Evolutionary conservation across 2,329 filamentous ascomycete species (phyloP).

Genomic region (Drechslerella coelobrocha): DNA sequence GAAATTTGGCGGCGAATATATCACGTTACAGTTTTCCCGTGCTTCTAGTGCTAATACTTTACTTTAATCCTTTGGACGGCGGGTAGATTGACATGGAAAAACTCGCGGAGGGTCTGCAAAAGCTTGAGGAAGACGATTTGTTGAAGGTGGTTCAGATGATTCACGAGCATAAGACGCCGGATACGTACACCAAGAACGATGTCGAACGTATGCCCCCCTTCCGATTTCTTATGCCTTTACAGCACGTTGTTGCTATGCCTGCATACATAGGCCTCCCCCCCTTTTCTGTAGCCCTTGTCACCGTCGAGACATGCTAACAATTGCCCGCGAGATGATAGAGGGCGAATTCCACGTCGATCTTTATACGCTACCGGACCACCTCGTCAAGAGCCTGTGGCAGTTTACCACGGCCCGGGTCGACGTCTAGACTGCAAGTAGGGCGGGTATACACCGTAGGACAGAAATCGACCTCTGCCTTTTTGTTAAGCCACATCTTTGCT

Average conservation of each 20-base stretch:
- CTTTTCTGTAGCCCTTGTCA: not conserved
- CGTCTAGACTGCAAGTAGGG: constrained; percentile 5
- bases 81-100: constrained; percentile 86
- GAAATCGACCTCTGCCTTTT: not conserved
- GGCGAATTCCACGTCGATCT: constrained; percentile 98
- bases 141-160: constrained; percentile 97
- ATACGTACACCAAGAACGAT: constrained; percentile 97
- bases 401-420: constrained; percentile 66
- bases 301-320: not conserved
- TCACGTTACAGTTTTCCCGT: not conserved
- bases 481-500: not conserved
- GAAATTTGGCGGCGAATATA: constrained; percentile 53
- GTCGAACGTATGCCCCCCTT: constrained; percentile 73
- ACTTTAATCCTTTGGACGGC: not conserved
- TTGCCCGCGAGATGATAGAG: constrained; percentile 62
- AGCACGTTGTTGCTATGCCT: not conserved
- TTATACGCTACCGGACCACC: constrained; percentile 88
- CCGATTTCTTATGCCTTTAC: constrained; percentile 57
- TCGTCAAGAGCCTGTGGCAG: constrained; percentile 96
- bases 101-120: constrained; percentile 87
- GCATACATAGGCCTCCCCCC: too few relatives aligned
- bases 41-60: not conserved
- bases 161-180: constrained; percentile 91
- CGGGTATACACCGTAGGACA: not conserved
- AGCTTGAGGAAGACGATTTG: constrained; percentile 89